These are phyloP conservation scores for Sporothrix luriei DNA, from an alignment of 2,329 filamentous ascomycete species.

Conservation along the genomic window DNA sequence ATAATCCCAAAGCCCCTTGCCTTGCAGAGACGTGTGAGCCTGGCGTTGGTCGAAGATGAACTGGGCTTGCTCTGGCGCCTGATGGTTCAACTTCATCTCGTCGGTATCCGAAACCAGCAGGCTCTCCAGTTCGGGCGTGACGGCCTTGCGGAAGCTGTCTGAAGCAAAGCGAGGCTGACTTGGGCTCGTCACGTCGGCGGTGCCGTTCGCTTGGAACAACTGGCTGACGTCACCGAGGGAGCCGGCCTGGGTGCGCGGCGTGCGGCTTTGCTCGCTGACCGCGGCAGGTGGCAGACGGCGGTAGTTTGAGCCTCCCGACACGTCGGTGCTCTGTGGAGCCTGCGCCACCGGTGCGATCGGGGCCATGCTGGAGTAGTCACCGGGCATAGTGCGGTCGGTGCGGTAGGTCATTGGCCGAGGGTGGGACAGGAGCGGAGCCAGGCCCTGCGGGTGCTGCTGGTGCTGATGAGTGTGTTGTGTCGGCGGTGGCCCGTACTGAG, in stretches of 20 bases:
- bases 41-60: background rate
- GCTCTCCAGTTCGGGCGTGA: background rate
- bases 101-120: background rate
- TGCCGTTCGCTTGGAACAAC: background rate
- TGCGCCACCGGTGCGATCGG: background rate
- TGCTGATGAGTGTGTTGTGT: background rate
- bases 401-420: background rate
- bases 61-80: background rate
- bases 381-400: background rate
- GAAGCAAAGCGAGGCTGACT: background rate
- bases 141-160: background rate
- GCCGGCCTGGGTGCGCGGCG: background rate
- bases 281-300: background rate
- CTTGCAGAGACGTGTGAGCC: background rate
- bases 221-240: background rate
- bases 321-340: background rate
- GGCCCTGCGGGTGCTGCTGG: background rate
- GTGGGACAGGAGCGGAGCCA: background rate
- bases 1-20: conserved; percentile 10
- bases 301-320: background rate
- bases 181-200: background rate
- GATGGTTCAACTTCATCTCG: background rate
- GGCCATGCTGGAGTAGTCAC: background rate
- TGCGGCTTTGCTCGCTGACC: background rate
- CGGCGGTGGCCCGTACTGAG: background rate